Percentiles rank a stretch among this genome's conserved stretches.
Evolutionary conservation across 2,329 filamentous ascomycete genomes (phyloP).

Genomic region (Colletotrichum higginsianum): DNA sequence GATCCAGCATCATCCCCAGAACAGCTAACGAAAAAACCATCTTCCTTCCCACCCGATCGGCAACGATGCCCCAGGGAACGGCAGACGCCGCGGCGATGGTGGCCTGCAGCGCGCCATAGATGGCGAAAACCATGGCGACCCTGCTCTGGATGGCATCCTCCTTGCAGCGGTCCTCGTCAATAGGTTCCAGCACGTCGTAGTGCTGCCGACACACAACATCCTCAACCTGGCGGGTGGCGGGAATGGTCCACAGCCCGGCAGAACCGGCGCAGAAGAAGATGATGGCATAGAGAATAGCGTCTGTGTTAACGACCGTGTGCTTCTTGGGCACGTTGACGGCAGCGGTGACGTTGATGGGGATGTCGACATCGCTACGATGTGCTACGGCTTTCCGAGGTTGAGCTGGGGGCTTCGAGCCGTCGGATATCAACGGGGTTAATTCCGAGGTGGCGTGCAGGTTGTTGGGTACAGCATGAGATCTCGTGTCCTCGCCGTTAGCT

Average conservation of each 20-base stretch:
- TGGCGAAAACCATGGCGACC: conserved; percentile 53
- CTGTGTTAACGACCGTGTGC: conserved; percentile 47
- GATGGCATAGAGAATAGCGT: conserved; percentile 50
- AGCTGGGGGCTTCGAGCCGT: not conserved
- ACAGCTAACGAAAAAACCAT: conserved; percentile 52
- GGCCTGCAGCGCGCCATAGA: conserved; percentile 48
- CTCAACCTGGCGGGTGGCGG: conserved; percentile 54
- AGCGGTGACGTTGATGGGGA: conserved; percentile 23
- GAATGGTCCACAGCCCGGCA: conserved; percentile 51
- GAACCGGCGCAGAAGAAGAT: conserved; percentile 50
- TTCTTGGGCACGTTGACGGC: conserved; percentile 44
- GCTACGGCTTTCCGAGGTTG: not conserved
- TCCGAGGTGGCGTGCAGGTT: conserved; percentile 10
- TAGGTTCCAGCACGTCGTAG: conserved; percentile 50
- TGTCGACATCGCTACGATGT: conserved; percentile 17
- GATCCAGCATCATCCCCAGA: conserved; percentile 48
- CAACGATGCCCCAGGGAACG: conserved; percentile 55
- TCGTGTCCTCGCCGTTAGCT: too few relatives aligned
- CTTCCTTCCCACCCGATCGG: conserved; percentile 56
- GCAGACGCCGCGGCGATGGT: conserved; percentile 51
- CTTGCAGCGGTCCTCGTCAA: conserved; percentile 57
- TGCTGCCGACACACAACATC: conserved; percentile 57
- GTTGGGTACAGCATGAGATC: too few relatives aligned
- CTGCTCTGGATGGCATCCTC: conserved; percentile 53
- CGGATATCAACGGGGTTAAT: conserved; percentile 25